A percentile compares a stretch with the other conserved stretches of the same genome.
These are phyloP conservation scores for Kitagawia praeruptora DNA, from an alignment of 129 eudicot species.

Conservation along the genomic window DNA sequence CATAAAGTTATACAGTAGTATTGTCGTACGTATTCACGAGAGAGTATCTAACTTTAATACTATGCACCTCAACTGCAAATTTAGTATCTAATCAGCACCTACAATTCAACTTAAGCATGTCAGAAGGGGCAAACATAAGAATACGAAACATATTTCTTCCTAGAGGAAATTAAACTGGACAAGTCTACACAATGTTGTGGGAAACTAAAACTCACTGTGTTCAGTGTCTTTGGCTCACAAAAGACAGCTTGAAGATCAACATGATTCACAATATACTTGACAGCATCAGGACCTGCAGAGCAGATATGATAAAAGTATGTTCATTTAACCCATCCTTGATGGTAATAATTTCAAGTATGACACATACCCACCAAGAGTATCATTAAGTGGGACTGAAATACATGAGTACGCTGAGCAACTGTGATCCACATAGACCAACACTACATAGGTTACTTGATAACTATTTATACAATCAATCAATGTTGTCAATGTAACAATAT, in stretches of 20 bases:
- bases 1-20: no score
- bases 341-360: conserved; percentile 16
- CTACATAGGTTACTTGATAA: no score
- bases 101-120: no score
- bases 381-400: conserved; percentile 88
- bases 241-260: conserved; percentile 81
- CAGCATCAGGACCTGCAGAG: conserved; percentile 93
- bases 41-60: no score
- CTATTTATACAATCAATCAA: no score
- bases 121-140: no score
- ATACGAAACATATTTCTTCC: neutral
- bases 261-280: conserved; percentile 76
- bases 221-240: conserved; percentile 76
- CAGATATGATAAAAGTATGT: conserved; percentile 2
- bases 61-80: no score
- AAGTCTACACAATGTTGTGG: neutral
- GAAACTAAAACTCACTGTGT: conserved; percentile 57
- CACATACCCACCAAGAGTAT: conserved; percentile 87
- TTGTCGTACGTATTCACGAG: no score
- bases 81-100: no score
- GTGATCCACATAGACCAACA: conserved; percentile 90
- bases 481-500: neutral
- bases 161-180: neutral
- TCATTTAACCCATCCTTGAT: neutral
- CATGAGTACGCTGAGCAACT: conserved; percentile 92